Evolutionary conservation across 2,329 filamentous ascomycete genomes (phyloP).

Genomic region (Scedosporium dehoogii): DNA sequence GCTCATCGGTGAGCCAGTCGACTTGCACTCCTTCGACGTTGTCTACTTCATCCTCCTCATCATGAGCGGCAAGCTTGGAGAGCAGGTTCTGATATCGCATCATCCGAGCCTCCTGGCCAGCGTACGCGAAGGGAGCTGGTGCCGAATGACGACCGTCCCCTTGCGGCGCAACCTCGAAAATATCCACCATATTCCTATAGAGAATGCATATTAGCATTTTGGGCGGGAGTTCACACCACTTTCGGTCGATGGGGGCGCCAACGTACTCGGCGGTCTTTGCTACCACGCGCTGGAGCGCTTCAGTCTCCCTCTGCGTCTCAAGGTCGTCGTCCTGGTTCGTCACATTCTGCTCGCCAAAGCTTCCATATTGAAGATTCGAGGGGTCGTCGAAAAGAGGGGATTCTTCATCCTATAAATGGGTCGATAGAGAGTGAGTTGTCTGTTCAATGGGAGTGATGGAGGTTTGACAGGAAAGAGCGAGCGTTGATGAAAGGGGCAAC

Average conservation of each 20-base stretch:
- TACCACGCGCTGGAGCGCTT: slow-evolving; percentile 54
- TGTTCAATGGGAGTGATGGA: slow-evolving; percentile 6
- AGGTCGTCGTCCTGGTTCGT: slow-evolving; percentile 48
- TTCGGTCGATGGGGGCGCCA: not conserved
- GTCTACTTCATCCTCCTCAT: slow-evolving; percentile 23
- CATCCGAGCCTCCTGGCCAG: slow-evolving; percentile 45
- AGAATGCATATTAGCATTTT: slow-evolving; percentile 8
- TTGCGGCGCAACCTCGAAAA: slow-evolving; percentile 54
- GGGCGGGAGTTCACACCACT: not conserved
- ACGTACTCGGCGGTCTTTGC: slow-evolving; percentile 54
- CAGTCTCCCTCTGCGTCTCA: slow-evolving; percentile 53
- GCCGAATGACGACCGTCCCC: slow-evolving; percentile 26
- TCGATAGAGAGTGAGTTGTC: slow-evolving; percentile 1
- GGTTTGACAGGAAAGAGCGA: not conserved
- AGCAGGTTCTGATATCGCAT: slow-evolving; percentile 53
- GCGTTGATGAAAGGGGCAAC: not conserved
- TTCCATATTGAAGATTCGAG: slow-evolving; percentile 50
- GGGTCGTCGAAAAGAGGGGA: slow-evolving; percentile 52
- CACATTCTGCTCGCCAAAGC: slow-evolving; percentile 47
- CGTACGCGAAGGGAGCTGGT: slow-evolving; percentile 33
- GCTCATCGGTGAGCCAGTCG: slow-evolving; percentile 43
- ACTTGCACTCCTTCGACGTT: slow-evolving; percentile 33
- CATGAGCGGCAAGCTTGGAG: slow-evolving; percentile 42
- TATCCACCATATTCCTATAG: slow-evolving; percentile 54
- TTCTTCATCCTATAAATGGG: slow-evolving; percentile 42